A percentile compares a stretch with the other conserved stretches of the same genome.
phyloP scores from a whole-genome alignment of 805 yeast genomes.

The Candida mattraensis region DNA sequence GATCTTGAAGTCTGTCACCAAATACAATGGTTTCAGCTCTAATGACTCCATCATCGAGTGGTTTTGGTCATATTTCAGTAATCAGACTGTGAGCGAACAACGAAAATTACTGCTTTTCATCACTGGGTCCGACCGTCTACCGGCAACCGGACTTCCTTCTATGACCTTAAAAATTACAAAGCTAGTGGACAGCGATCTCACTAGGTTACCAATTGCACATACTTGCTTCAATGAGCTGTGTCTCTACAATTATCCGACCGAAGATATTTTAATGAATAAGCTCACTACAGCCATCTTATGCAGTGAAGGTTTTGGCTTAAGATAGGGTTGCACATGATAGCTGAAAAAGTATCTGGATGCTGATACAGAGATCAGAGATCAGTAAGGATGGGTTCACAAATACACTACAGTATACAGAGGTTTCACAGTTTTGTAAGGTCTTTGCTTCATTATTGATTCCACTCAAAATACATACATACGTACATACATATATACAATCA shows the following conservation, averaged over 20 bases:
- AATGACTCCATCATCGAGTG: slow-evolving; percentile 51
- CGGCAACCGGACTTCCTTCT: slow-evolving; percentile 87
- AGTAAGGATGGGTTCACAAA: too few relatives aligned
- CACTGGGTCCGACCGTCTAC: slow-evolving; percentile 89
- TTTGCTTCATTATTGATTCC: not conserved
- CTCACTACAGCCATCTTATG: slow-evolving; percentile 69
- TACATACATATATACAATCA: not conserved
- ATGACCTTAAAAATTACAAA: slow-evolving; percentile 70
- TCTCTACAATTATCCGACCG: slow-evolving; percentile 60
- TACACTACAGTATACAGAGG: too few relatives aligned
- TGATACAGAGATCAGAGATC: too few relatives aligned
- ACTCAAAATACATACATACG: slow-evolving; percentile 1
- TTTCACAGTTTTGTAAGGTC: too few relatives aligned
- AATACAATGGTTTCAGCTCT: slow-evolving; percentile 63
- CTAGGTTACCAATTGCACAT: slow-evolving; percentile 78
- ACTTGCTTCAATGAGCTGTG: slow-evolving; percentile 94
- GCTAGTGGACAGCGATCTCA: slow-evolving; percentile 22
- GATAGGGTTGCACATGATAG: too few relatives aligned
- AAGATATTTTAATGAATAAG: slow-evolving; percentile 56
- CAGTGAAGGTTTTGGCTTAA: slow-evolving; percentile 79
- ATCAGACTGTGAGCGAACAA: slow-evolving; percentile 47
- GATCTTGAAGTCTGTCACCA: slow-evolving; percentile 68
- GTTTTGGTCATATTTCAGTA: slow-evolving; percentile 84
- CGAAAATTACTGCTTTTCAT: slow-evolving; percentile 69
- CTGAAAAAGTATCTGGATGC: too few relatives aligned